These are phyloP conservation scores for Aspergillus luchuensis DNA, from an alignment of 2,329 filamentous ascomycete species.

Conservation along the genomic window DNA sequence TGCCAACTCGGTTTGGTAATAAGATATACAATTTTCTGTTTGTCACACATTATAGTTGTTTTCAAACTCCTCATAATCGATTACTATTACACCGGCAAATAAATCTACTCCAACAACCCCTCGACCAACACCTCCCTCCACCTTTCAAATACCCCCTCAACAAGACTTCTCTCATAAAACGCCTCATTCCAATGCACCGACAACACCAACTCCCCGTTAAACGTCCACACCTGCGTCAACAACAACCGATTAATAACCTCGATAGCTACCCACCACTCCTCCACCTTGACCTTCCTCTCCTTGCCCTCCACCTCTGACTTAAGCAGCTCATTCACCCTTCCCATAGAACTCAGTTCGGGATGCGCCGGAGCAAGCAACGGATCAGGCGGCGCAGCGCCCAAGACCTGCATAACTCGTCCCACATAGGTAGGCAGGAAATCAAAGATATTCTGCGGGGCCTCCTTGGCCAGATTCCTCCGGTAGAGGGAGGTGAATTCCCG, in stretches of 20 bases:
- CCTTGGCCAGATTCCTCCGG: background rate
- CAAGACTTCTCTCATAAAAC: background rate
- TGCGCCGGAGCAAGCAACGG: background rate
- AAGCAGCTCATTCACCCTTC: background rate
- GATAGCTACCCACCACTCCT: constrained; percentile 4
- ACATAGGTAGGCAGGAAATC: background rate
- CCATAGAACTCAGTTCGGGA: background rate
- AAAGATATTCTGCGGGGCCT: background rate
- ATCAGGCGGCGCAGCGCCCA: background rate
- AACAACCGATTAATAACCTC: background rate
- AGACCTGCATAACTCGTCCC: background rate
- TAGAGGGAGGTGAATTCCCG: background rate
- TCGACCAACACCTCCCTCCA: background rate
- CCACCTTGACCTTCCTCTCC: background rate
- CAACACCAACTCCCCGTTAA: background rate
- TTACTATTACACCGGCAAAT: too few relatives aligned
- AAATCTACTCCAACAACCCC: background rate
- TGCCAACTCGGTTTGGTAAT: too few relatives aligned
- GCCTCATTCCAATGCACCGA: background rate
- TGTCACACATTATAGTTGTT: too few relatives aligned
- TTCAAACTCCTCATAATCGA: too few relatives aligned
- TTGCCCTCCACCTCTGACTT: background rate
- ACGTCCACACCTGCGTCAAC: constrained; percentile 3
- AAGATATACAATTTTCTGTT: too few relatives aligned
- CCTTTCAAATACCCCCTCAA: background rate